Evolutionary conservation across 352 stramenopile species (phyloP).

Genomic region (Halophytophthora polymorphica): DNA sequence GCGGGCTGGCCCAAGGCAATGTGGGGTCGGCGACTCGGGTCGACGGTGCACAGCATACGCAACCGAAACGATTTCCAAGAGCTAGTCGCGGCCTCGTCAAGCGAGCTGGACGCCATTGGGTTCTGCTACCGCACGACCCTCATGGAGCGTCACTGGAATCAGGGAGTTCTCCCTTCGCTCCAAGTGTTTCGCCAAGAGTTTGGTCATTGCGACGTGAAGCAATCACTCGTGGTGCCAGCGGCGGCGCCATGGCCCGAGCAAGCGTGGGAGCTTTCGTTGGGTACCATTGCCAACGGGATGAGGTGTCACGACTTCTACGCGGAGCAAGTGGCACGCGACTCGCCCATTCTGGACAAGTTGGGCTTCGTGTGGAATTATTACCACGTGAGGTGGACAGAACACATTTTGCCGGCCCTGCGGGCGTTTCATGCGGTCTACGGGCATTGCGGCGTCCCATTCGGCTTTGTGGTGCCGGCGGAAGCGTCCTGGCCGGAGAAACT

Average conservation of each 20-base stretch:
- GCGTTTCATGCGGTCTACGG: background rate
- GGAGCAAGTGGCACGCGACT: constrained; percentile 10
- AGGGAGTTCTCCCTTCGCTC: constrained; percentile 6
- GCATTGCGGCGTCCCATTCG: background rate
- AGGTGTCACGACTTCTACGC: constrained; percentile 1
- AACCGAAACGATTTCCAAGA: constrained; percentile 3
- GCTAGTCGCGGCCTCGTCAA: background rate
- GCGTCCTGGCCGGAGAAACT: too few relatives aligned
- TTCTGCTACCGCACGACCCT: constrained; percentile 12
- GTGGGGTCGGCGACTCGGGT: background rate
- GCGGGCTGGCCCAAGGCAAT: constrained; percentile 23
- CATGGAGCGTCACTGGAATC: constrained; percentile 8
- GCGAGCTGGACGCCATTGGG: constrained; percentile 9
- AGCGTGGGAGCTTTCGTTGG: constrained; percentile 2
- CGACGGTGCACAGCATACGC: background rate
- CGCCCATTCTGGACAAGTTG: constrained; percentile 5
- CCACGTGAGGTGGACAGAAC: constrained; percentile 5
- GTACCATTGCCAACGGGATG: constrained; percentile 7
- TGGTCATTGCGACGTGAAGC: constrained; percentile 9
- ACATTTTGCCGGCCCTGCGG: constrained; percentile 6
- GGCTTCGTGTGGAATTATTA: constrained; percentile 13
- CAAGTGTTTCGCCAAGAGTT: constrained; percentile 7
- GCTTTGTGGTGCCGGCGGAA: too few relatives aligned
- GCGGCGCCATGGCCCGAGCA: constrained; percentile 4
- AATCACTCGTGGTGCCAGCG: constrained; percentile 7